Base-by-base conservation (phyloP, 2,329 filamentous ascomycete genomes). In the Pyricularia sp. region DNA sequence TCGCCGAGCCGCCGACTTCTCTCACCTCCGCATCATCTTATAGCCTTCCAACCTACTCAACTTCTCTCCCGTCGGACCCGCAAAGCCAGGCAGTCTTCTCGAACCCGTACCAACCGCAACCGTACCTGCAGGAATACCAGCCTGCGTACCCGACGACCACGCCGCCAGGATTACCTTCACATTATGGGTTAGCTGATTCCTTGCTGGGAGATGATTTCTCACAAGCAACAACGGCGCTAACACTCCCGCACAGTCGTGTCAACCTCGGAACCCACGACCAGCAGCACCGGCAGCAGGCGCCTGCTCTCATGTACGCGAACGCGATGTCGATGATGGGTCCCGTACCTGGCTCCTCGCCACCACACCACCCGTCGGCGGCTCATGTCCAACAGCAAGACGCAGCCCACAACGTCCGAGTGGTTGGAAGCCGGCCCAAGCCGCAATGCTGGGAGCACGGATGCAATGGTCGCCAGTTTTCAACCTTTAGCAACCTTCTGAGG, bases 361-460 rank as follows among this genome's bases (percentile, higher is more conserved):
- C 70, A 31, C 69, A 70, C 55, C 66, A 36, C 30, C 17, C 17
- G 5, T n/a, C 67, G 25, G 17, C 69, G 23, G 50, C 66, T 28
- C 36, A 74, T 75, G 72, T 69, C 69, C 50, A 50, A 50, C 71
- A 68, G 64, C 68, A 68, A 31, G 42, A 80, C 71, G 79, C 82
- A 71, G 77, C 78, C 55, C 77, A 81, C 63, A 81, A 88, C 72
- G 88, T 92, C 58, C 85, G 91, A 70, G 87, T 93, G 20, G 84
- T 93, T 23, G 90, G 91, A 77, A 89, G 88, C 73, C 86, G 92
- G 72, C 93, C 93, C n/a, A 97, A 97, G 80, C 93, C 94, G 64
- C 93, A 97, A 77, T 97, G 94, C 79, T 98, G 92, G 92, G 94
- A 97, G 71, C 94, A 98, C 76, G 94, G 94, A 12, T 98, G 94